Evolutionary conservation across 805 yeast species (phyloP).

Genomic region (Zygoascus ofunaensis): DNA sequence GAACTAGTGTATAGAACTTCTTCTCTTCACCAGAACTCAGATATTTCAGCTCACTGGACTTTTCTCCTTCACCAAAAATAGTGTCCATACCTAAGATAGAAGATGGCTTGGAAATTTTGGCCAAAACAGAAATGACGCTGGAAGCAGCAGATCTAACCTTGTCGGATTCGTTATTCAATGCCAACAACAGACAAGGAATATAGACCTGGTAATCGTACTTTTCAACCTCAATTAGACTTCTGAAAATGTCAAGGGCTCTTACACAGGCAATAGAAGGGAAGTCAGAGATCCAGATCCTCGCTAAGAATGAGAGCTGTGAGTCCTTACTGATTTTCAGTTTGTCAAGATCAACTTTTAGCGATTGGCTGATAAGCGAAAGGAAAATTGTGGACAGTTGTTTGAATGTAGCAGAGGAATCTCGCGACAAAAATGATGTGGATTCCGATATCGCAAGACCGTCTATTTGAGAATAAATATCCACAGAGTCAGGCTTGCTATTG

Average conservation of each 20-base stretch:
- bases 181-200: conserved; percentile 26
- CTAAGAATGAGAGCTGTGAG: conserved; percentile 25
- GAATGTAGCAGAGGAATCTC: conserved; percentile 9
- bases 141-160: conserved; percentile 27
- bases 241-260: conserved; percentile 24
- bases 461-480: neutral
- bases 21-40: conserved; percentile 56
- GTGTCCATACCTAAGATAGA: conserved; percentile 27
- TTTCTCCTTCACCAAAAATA: conserved; percentile 46
- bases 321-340: conserved; percentile 3
- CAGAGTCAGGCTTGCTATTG: neutral
- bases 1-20: conserved; percentile 31
- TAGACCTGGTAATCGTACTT: conserved; percentile 28
- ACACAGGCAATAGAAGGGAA: conserved; percentile 30
- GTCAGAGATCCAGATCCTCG: conserved; percentile 28
- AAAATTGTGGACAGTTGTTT: conserved; percentile 3
- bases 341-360: conserved; percentile 1
- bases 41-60: conserved; percentile 42
- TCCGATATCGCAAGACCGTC: conserved; percentile 6
- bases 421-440: conserved; percentile 11
- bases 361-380: conserved; percentile 5
- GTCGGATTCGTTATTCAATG: conserved; percentile 27
- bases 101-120: conserved; percentile 15
- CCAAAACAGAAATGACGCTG: conserved; percentile 16
- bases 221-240: conserved; percentile 7